phyloP scores from a whole-genome alignment of 352 stramenopile genomes.

The Pythium brachiatum region DNA sequence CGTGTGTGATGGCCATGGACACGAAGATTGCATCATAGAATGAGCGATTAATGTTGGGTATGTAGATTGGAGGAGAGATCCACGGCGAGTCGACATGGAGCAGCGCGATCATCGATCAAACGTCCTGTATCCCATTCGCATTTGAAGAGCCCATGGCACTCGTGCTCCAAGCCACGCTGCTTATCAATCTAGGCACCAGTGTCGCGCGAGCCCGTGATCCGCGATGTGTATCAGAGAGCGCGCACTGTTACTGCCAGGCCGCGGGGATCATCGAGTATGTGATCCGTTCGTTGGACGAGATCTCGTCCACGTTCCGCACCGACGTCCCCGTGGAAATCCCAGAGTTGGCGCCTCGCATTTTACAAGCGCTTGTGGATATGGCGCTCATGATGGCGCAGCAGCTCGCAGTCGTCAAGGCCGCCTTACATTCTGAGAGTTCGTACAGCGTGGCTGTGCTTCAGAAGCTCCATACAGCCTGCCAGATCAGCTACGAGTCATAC shows the following conservation, averaged over 20 bases:
- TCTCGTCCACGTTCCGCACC: slow-evolving; percentile 8
- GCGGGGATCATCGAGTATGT: slow-evolving; percentile 18
- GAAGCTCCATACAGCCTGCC: slow-evolving; percentile 34
- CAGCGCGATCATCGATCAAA: slow-evolving; percentile 12
- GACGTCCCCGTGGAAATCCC: slow-evolving; percentile 22
- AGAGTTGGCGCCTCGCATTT: slow-evolving; percentile 13
- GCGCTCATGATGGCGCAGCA: slow-evolving; percentile 33
- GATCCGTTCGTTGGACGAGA: slow-evolving; percentile 15
- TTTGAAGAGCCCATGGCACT: slow-evolving; percentile 41
- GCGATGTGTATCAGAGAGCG: slow-evolving; percentile 16
- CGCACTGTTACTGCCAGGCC: slow-evolving; percentile 18
- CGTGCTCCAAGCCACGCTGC: slow-evolving; percentile 26
- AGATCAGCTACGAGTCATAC: slow-evolving; percentile 25
- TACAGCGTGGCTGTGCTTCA: slow-evolving; percentile 33
- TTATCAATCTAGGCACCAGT: slow-evolving; percentile 27
- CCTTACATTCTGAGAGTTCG: slow-evolving; percentile 26
- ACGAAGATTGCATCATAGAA: too few species aligned
- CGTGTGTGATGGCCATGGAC: too few species aligned
- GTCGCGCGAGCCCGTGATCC: slow-evolving; percentile 8
- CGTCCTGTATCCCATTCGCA: slow-evolving; percentile 17
- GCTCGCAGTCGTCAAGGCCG: slow-evolving; percentile 38
- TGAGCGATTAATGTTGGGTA: not conserved
- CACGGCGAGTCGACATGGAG: slow-evolving; percentile 12
- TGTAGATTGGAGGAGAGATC: slow-evolving; percentile 1
- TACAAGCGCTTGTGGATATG: slow-evolving; percentile 15